phyloP scores from a whole-genome alignment of 305 asterid species.

The Solanum hybrid region DNA sequence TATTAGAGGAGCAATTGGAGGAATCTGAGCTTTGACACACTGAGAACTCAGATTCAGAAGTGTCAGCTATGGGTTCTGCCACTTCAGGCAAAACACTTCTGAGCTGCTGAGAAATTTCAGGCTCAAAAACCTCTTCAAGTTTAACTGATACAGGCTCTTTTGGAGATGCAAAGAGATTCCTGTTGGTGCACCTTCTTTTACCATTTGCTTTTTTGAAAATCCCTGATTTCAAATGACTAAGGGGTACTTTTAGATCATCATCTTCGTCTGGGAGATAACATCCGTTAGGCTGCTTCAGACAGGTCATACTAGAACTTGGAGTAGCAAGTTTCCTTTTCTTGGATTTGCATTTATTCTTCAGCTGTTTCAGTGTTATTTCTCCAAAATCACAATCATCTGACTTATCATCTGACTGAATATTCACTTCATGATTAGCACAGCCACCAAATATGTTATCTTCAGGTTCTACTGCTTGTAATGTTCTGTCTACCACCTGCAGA shows the following conservation, averaged over 20 bases:
- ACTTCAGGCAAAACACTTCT: constrained; percentile 1
- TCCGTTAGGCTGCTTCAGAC: constrained; percentile 9
- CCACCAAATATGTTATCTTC: constrained; percentile 18
- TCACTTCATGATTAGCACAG: constrained; percentile 12
- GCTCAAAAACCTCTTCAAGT: constrained; percentile 22
- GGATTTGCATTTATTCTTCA: constrained; percentile 26
- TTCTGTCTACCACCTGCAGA: constrained; percentile 29
- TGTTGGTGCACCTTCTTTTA: constrained; percentile 26
- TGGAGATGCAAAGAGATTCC: constrained; percentile 17
- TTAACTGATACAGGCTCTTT: constrained; percentile 11
- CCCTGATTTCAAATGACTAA: constrained; percentile 38
- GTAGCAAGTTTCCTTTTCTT: constrained; percentile 47
- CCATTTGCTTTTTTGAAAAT: constrained; percentile 31
- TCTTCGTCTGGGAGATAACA: constrained; percentile 28
- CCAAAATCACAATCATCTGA: constrained; percentile 1
- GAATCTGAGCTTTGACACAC: constrained; percentile 8
- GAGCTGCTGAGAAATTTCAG: constrained; percentile 22
- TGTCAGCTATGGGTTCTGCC: constrained; percentile 1
- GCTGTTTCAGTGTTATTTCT: constrained; percentile 40
- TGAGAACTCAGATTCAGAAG: constrained; percentile 7
- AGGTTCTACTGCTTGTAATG: constrained; percentile 18
- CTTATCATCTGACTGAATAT: constrained; percentile 15
- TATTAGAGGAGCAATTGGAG: constrained; percentile 20
- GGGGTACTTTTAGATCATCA: constrained; percentile 56
- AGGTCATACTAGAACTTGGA: constrained; percentile 2